Evolutionary conservation across 768 basidiomycete genomes (phyloP).

Genomic region (Guyanaporus albipodus): DNA sequence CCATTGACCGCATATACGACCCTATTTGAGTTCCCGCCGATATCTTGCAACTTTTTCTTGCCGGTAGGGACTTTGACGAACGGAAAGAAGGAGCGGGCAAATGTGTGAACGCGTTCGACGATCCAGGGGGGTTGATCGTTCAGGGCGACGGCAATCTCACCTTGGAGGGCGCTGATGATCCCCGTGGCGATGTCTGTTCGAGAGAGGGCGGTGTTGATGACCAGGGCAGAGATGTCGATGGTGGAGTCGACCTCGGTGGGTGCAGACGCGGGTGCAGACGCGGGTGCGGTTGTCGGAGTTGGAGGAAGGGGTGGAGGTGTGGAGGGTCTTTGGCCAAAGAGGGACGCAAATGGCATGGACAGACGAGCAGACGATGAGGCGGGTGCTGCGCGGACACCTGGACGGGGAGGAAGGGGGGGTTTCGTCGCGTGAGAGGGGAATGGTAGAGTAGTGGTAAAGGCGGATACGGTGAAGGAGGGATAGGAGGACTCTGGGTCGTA

Average conservation of each 20-base stretch:
- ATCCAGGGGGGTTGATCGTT: slow-evolving; percentile 52
- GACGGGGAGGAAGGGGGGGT: slow-evolving; percentile 44
- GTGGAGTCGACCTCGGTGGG: slow-evolving; percentile 33
- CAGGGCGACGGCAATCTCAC: slow-evolving; percentile 52
- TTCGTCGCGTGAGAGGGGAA: slow-evolving; percentile 41
- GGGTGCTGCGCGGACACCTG: slow-evolving; percentile 14
- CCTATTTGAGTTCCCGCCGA: slow-evolving; percentile 22
- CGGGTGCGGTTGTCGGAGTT: slow-evolving; percentile 12
- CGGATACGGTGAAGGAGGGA: slow-evolving; percentile 45
- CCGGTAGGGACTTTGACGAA: slow-evolving; percentile 40
- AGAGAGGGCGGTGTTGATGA: slow-evolving; percentile 51
- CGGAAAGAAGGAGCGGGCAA: slow-evolving; percentile 53
- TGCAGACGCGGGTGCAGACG: slow-evolving; percentile 14
- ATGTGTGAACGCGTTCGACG: slow-evolving; percentile 53
- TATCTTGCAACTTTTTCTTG: slow-evolving; percentile 32
- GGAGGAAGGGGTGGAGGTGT: slow-evolving; percentile 30
- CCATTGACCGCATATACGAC: slow-evolving; percentile 39
- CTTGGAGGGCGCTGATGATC: slow-evolving; percentile 49
- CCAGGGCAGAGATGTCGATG: slow-evolving; percentile 58
- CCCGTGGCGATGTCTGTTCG: slow-evolving; percentile 50
- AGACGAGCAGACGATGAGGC: slow-evolving; percentile 43
- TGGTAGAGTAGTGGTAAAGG: slow-evolving; percentile 33
- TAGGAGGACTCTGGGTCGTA: slow-evolving; percentile 38
- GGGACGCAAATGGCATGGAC: slow-evolving; percentile 71
- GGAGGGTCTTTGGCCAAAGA: slow-evolving; percentile 54